Percentiles rank a stretch among this genome's conserved stretches.
Conservation (phyloP, 257 asterid species). For the Schizonepeta tenuifolia region DNA sequence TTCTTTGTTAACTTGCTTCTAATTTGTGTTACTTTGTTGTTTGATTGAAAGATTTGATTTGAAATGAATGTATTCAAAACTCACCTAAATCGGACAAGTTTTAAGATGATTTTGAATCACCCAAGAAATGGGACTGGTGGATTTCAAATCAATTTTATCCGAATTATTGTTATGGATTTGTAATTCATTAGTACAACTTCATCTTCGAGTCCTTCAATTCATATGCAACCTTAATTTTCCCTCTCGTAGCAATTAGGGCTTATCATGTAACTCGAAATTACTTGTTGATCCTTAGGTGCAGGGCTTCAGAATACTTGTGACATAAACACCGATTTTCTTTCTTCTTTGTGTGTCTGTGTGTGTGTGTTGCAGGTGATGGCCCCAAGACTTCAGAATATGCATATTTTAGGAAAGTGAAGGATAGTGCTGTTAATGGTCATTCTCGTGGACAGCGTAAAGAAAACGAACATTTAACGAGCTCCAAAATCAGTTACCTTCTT, state of each 20-base stretch:
- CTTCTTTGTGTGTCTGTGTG: neutral
- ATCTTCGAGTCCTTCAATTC: neutral
- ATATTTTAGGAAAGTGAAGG: constrained; percentile 66
- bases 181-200: neutral
- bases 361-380: constrained; percentile 54
- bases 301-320: constrained; percentile 6
- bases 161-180: neutral
- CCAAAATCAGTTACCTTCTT: constrained; percentile 28
- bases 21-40: constrained; percentile 20
- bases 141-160: neutral
- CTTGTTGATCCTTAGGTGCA: neutral
- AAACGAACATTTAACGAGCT: constrained; percentile 33
- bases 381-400: constrained; percentile 89
- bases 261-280: neutral
- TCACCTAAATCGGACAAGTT: neutral
- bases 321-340: neutral
- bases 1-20: constrained; percentile 28
- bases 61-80: neutral
- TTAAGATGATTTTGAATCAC: neutral
- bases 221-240: constrained; percentile 7
- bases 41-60: neutral
- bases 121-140: neutral
- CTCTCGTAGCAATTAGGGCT: constrained; percentile 7
- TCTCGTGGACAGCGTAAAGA: constrained; percentile 36
- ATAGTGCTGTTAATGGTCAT: constrained; percentile 36